phyloP scores from a whole-genome alignment of 108 stramenopile genomes.

The Schizochytrium sp. region DNA sequence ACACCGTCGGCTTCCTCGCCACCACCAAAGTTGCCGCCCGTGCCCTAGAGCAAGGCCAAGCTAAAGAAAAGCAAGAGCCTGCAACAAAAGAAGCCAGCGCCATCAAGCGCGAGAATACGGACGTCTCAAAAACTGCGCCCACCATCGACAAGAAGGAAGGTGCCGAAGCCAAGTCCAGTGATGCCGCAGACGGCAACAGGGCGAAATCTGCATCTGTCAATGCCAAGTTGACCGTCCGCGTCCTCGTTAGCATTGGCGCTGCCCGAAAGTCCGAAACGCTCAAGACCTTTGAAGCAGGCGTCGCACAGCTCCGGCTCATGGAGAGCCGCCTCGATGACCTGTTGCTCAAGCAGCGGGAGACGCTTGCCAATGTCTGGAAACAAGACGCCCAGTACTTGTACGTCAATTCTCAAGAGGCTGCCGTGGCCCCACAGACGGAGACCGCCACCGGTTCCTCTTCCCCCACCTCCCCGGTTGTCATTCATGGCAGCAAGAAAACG shows the following conservation, averaged over 20 bases:
- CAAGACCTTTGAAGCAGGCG: neutral
- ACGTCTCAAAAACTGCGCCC: neutral
- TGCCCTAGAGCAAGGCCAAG: too few relatives aligned
- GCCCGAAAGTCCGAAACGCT: neutral
- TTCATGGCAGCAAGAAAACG: neutral
- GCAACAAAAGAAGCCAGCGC: too few relatives aligned
- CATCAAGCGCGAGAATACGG: too few relatives aligned
- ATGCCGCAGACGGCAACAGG: neutral
- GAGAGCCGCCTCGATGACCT: neutral
- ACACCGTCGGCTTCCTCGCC: neutral
- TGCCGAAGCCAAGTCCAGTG: neutral
- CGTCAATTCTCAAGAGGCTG: neutral
- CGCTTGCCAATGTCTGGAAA: neutral
- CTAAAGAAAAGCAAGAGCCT: too few relatives aligned
- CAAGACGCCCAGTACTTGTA: neutral
- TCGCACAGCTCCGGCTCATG: neutral
- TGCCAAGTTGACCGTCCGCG: too few relatives aligned
- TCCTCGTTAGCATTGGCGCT: too few relatives aligned
- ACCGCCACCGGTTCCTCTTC: neutral
- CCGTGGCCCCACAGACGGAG: neutral
- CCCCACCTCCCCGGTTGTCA: neutral
- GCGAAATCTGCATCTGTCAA: too few relatives aligned
- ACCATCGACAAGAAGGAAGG: neutral
- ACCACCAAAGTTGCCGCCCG: too few relatives aligned
- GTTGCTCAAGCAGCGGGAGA: neutral